phyloP scores from a whole-genome alignment of 179 eudicot species.

The Camellia oleifera region DNA sequence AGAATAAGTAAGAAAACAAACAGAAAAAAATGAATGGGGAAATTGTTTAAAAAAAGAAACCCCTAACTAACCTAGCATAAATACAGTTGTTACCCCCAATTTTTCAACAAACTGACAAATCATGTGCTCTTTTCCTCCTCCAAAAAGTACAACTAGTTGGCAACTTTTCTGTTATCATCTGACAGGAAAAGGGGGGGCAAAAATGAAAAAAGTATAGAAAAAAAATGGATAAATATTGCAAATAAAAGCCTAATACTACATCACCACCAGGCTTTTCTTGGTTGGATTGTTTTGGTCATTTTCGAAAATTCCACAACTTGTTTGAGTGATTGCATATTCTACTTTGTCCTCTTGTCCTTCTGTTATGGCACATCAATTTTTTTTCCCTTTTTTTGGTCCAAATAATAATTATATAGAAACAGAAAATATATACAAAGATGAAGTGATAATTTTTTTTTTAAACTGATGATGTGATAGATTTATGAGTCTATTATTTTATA shows the following conservation, averaged over 20 bases:
- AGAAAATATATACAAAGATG: no score
- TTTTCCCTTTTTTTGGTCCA: neutral
- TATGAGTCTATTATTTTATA: no score
- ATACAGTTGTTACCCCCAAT: constrained; percentile 18
- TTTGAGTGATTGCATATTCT: constrained; percentile 13
- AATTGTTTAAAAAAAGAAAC: constrained; percentile 12
- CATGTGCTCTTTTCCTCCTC: constrained; percentile 6
- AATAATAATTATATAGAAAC: no score
- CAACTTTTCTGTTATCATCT: constrained; percentile 36
- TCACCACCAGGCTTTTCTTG: constrained; percentile 26
- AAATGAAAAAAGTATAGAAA: no score
- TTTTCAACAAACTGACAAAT: constrained; percentile 20
- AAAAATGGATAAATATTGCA: constrained; percentile 15
- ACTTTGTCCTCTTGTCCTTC: constrained; percentile 4
- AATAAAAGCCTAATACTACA: constrained; percentile 13
- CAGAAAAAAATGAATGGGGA: neutral
- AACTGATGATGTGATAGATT: no score
- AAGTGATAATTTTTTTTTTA: no score
- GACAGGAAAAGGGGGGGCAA: constrained; percentile 13
- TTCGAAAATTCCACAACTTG: constrained; percentile 25
- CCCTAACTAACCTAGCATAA: neutral
- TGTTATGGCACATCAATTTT: neutral
- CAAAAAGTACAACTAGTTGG: constrained; percentile 17
- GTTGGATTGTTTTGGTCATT: constrained; percentile 21
- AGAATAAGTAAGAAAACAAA: neutral